phyloP scores from a whole-genome alignment of 2,329 filamentous ascomycete genomes.

The Sporothrix luriei region DNA sequence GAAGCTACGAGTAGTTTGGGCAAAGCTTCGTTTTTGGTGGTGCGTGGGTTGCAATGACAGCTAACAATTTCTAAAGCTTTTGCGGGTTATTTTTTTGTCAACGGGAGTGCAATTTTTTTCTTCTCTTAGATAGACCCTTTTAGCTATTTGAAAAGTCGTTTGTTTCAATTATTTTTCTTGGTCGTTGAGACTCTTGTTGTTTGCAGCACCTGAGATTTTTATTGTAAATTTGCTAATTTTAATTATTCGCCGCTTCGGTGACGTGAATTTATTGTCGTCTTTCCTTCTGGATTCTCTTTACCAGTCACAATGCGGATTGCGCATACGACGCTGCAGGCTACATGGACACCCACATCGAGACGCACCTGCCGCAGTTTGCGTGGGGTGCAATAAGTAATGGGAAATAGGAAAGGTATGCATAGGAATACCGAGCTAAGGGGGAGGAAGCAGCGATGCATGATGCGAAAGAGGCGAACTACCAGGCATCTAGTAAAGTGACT shows the following conservation, averaged over 20 bases:
- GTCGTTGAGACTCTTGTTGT: background rate
- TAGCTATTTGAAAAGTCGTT: background rate
- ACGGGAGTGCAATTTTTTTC: background rate
- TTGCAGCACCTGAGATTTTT: background rate
- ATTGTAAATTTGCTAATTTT: background rate
- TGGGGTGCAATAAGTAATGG: conserved; percentile 27
- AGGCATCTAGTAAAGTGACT: background rate
- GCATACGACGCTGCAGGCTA: conserved; percentile 32
- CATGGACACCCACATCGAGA: conserved; percentile 28
- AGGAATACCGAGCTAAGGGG: conserved; percentile 2
- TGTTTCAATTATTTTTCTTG: background rate
- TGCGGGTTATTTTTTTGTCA: conserved; percentile 5
- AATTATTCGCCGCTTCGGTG: background rate
- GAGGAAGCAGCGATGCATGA: conserved; percentile 14
- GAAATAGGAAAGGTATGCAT: background rate
- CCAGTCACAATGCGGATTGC: background rate
- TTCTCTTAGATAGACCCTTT: background rate
- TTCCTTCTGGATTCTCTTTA: conserved; percentile 21
- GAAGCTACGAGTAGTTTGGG: conserved; percentile 35
- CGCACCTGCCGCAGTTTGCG: conserved; percentile 33
- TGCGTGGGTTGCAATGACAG: conserved; percentile 26
- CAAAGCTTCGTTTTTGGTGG: conserved; percentile 31
- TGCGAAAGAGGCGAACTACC: conserved; percentile 11
- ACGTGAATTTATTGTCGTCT: background rate
- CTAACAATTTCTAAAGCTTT: conserved; percentile 23